phyloP scores from a whole-genome alignment of 768 basidiomycete genomes.

The Panaeolus papilionaceus region DNA sequence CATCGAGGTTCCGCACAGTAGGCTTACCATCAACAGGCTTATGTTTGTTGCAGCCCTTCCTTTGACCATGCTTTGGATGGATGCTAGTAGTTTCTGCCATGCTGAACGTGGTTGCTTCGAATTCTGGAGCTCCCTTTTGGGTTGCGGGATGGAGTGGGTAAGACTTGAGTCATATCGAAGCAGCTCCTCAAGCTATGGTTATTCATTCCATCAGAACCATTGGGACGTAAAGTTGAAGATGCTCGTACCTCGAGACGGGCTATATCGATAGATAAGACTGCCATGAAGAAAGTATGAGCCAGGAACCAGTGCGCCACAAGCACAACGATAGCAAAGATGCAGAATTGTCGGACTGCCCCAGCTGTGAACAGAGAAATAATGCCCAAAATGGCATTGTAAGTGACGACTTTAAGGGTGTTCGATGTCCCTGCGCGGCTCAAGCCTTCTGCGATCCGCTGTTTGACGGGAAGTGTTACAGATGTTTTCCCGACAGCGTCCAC shows the following conservation, averaged over 20 bases:
- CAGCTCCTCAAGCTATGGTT: constrained; percentile 78
- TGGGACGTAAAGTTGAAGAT: constrained; percentile 6
- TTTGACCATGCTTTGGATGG: constrained; percentile 55
- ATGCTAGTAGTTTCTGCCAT: constrained; percentile 48
- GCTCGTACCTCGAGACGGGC: constrained; percentile 82
- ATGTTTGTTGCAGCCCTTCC: constrained; percentile 80
- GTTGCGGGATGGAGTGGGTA: constrained; percentile 47
- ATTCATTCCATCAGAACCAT: constrained; percentile 20
- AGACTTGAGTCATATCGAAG: constrained; percentile 73
- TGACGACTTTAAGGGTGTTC: constrained; percentile 90
- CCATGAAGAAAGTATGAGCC: constrained; percentile 94
- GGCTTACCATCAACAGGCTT: constrained; percentile 75
- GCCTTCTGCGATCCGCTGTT: constrained; percentile 90
- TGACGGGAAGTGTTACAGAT: constrained; percentile 85
- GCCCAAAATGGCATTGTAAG: constrained; percentile 83
- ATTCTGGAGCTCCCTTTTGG: constrained; percentile 30
- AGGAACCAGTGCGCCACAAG: constrained; percentile 98
- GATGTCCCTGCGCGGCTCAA: constrained; percentile 89
- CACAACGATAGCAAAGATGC: constrained; percentile 91
- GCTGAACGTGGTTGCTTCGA: constrained; percentile 49
- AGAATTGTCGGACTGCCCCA: constrained; percentile 91
- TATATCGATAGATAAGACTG: constrained; percentile 94
- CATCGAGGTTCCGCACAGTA: not conserved
- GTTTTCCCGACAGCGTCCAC: constrained; percentile 88
- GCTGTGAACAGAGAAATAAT: constrained; percentile 75